Evolutionary conservation across 352 stramenopile genomes (phyloP).

Genomic region (Blastocystis sp.): DNA sequence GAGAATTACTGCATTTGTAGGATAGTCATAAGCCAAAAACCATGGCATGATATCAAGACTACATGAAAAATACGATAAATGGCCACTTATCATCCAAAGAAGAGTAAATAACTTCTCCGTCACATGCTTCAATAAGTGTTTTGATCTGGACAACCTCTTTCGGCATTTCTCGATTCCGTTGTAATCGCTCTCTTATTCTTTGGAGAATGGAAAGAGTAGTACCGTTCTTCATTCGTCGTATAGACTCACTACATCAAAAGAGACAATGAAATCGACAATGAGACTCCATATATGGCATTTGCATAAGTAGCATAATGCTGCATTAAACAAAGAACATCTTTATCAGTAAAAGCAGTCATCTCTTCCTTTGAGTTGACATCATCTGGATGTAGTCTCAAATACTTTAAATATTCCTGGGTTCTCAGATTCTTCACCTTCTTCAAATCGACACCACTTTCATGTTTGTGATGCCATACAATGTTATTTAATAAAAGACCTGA

Average conservation of each 20-base stretch:
- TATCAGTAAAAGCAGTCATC: background rate
- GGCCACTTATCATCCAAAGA: background rate
- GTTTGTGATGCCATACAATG: constrained; percentile 33
- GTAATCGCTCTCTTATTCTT: background rate
- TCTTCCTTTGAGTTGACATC: background rate
- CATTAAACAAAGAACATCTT: background rate
- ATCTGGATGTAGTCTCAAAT: background rate
- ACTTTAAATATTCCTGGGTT: background rate
- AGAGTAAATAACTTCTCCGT: background rate
- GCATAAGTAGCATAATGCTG: background rate
- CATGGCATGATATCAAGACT: background rate
- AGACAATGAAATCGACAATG: background rate
- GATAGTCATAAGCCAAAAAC: background rate
- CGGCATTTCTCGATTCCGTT: background rate
- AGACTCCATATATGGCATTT: background rate
- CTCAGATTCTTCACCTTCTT: background rate
- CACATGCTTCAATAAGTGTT: background rate
- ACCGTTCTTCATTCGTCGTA: background rate
- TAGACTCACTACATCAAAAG: background rate
- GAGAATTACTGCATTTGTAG: background rate
- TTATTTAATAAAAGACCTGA: background rate
- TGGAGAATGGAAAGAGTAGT: background rate
- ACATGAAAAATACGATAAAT: background rate
- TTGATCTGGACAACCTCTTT: background rate
- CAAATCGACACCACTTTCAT: background rate